Conservation (phyloP, 257 asterid species). For the Primulina eburnea region DNA sequence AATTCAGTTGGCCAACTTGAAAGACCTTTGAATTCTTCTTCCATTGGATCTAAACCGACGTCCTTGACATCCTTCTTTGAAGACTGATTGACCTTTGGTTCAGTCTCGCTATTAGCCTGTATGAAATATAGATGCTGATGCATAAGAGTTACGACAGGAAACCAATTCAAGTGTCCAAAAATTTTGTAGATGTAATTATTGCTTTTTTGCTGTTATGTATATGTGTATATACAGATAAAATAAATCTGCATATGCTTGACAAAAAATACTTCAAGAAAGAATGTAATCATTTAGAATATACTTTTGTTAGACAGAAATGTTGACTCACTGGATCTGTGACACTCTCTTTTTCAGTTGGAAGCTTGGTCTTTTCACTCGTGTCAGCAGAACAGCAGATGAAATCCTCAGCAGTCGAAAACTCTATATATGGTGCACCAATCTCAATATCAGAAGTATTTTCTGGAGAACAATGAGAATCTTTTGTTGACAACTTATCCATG, state of each 20-base stretch:
- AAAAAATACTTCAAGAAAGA: neutral
- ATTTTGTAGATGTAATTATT: neutral
- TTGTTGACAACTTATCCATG: slow-evolving; percentile 34
- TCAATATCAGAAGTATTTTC: slow-evolving; percentile 45
- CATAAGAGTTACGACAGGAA: neutral
- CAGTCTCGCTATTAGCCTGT: slow-evolving; percentile 40
- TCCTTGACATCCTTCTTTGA: slow-evolving; percentile 58
- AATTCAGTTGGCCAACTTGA: slow-evolving; percentile 75
- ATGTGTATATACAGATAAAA: neutral
- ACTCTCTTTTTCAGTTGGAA: slow-evolving; percentile 26
- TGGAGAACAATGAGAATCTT: slow-evolving; percentile 44
- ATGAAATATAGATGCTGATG: neutral
- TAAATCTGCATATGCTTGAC: neutral
- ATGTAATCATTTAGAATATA: neutral
- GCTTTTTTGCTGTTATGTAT: neutral
- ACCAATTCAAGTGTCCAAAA: neutral
- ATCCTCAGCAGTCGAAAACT: slow-evolving; percentile 30
- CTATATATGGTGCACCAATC: slow-evolving; percentile 40
- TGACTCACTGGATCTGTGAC: slow-evolving; percentile 32
- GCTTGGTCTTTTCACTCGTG: slow-evolving; percentile 30
- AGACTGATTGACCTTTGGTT: slow-evolving; percentile 31
- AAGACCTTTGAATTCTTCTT: slow-evolving; percentile 48
- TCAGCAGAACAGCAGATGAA: slow-evolving; percentile 22
- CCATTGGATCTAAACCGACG: slow-evolving; percentile 83
- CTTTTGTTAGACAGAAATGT: neutral